Evolutionary conservation across 495 filamentous ascomycete species (phyloP), one percentile per base, ranked within the genome.

Genomic region (Schizothecium vesticola): DNA sequence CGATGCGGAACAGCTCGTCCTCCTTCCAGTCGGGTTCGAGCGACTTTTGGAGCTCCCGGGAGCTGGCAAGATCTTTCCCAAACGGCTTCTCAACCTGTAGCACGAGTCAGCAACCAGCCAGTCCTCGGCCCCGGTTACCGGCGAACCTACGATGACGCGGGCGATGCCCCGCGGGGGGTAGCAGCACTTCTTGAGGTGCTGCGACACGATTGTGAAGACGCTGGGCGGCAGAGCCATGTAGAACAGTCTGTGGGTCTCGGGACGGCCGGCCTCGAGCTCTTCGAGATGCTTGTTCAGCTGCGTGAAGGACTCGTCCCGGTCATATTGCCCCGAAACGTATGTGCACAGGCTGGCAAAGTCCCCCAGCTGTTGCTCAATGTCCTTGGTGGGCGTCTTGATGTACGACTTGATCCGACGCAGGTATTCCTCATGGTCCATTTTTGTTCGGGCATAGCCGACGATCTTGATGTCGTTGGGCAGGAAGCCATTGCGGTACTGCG

Each of bases 171-270:
- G 89, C 71, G 86, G 85, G 29, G 96, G 96, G 77, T 98, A 99
- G 86, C 93, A 97, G 81, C 92, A 96, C 79, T 88, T 90, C 87
- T 97, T 98, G 72, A 99, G 82, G 79, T 98, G 93, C 72, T 99
- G 91, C 13, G 94, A 97, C 69, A 99, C 96, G 31, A 94, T 91
- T 61, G 90, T 98, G 85, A 99, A 99, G 73, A 99, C 96, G 78
- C 92, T 97, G 9, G 96, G 96, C 1, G 96, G 96, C 24, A 99
- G 84, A 3, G 96, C 96, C 96, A 99, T 99, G 85, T 99, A 99
- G 83, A 98, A 99, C 66, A 99, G 86, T 70, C 96, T 86, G 81
- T 99, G 90, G 66, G 90, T 90, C 82, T 97, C 92, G 72, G 89
- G 86, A 65, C 88, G 88, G 63, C 87, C 90, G 71, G 89, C 84